Evolutionary conservation across 2,329 filamentous ascomycete genomes (phyloP).

Genomic region (Arthroderma sp.): DNA sequence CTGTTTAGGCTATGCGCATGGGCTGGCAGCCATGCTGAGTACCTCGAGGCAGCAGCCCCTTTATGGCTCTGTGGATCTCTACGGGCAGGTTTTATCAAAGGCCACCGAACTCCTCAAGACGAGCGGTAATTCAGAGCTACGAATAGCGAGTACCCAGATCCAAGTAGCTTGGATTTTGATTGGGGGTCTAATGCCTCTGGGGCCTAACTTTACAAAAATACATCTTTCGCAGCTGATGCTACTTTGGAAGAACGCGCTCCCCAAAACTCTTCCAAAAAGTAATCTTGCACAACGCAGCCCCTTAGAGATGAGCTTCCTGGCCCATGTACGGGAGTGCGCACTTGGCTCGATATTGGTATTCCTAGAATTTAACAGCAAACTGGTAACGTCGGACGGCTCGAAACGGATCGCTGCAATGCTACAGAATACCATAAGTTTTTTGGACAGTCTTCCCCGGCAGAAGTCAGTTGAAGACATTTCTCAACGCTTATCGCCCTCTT

Average conservation of each 20-base stretch:
- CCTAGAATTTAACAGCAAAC: conserved; percentile 78
- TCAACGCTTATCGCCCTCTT: conserved; percentile 67
- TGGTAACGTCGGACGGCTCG: conserved; percentile 86
- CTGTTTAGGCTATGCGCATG: conserved; percentile 84
- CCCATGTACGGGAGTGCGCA: conserved; percentile 89
- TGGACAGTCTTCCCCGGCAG: conserved; percentile 70
- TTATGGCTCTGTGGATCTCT: conserved; percentile 90
- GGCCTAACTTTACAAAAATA: conserved; percentile 97
- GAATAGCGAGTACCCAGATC: conserved; percentile 84
- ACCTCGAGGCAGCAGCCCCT: conserved; percentile 77
- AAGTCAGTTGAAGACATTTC: conserved; percentile 78
- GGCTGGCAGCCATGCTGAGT: conserved; percentile 78
- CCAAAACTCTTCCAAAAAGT: conserved; percentile 86
- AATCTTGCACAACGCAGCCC: conserved; percentile 72
- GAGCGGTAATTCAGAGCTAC: conserved; percentile 78
- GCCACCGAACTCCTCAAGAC: conserved; percentile 86
- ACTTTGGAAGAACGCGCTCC: conserved; percentile 93
- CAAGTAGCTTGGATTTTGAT: conserved; percentile 97
- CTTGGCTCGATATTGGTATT: conserved; percentile 85
- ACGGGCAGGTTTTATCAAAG: conserved; percentile 79
- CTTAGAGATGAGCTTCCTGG: conserved; percentile 81
- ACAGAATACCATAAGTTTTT: conserved; percentile 80
- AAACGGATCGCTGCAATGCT: conserved; percentile 88
- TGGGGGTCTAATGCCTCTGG: conserved; percentile 88
- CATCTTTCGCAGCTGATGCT: conserved; percentile 87